phyloP scores from a whole-genome alignment of 1,139 yeast species.

The Sugiyamaella grinbergsii region DNA sequence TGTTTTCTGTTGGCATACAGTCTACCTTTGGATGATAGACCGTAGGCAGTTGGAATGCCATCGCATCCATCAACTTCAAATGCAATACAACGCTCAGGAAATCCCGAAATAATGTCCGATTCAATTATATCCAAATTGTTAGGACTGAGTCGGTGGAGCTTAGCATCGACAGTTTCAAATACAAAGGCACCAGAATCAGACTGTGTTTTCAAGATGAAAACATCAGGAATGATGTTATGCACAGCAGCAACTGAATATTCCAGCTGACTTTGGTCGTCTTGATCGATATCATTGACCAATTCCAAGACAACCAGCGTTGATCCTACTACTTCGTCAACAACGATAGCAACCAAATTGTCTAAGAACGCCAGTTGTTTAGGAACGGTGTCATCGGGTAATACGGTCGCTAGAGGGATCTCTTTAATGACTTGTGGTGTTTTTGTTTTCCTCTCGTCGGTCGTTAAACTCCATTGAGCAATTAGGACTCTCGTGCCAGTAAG shows the following conservation, averaged over 20 bases:
- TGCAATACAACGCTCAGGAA: constrained; percentile 73
- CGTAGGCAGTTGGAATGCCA: constrained; percentile 55
- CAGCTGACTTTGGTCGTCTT: constrained; percentile 3
- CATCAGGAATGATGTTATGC: constrained; percentile 22
- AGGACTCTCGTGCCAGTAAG: constrained; percentile 50
- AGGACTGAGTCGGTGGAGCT: constrained; percentile 47
- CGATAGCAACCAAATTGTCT: constrained; percentile 55
- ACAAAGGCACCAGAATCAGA: constrained; percentile 57
- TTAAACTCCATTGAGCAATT: constrained; percentile 47
- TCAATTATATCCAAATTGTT: constrained; percentile 35
- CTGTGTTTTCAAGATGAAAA: constrained; percentile 56
- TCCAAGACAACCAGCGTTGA: constrained; percentile 26
- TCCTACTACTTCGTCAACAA: constrained; percentile 49
- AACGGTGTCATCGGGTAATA: constrained; percentile 49
- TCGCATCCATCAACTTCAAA: constrained; percentile 40
- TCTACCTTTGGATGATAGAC: constrained; percentile 72
- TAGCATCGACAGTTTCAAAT: constrained; percentile 66
- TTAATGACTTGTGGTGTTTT: constrained; percentile 52
- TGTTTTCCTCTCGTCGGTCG: constrained; percentile 37
- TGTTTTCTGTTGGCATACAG: constrained; percentile 64
- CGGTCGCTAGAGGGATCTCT: constrained; percentile 41
- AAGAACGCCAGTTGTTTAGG: constrained; percentile 66
- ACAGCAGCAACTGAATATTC: constrained; percentile 20
- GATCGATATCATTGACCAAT: constrained; percentile 16
- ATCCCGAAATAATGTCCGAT: constrained; percentile 47